These are phyloP conservation scores for Yamadazyma oceani DNA, from an alignment of 1,139 yeast species.

Conservation along the genomic window DNA sequence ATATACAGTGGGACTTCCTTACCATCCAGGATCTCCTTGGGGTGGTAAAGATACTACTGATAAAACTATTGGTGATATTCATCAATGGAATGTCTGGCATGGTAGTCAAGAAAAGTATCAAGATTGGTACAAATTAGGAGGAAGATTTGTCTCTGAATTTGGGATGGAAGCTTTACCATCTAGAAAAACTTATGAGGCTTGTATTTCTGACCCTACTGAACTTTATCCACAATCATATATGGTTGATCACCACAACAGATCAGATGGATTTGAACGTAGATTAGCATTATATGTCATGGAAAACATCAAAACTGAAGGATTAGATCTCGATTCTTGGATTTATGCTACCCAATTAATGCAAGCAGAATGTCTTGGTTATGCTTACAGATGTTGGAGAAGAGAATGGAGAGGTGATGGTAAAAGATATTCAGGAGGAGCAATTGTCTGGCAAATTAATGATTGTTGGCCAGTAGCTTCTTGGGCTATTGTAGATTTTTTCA, in stretches of 20 bases:
- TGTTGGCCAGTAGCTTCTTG: slow-evolving; percentile 54
- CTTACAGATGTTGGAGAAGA: slow-evolving; percentile 47
- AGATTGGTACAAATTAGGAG: slow-evolving; percentile 38
- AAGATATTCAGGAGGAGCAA: slow-evolving; percentile 39
- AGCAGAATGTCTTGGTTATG: slow-evolving; percentile 47
- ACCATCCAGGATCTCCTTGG: slow-evolving; percentile 47
- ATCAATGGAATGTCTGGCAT: slow-evolving; percentile 55
- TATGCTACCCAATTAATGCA: slow-evolving; percentile 52
- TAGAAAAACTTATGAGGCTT: slow-evolving; percentile 24
- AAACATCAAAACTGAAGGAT: slow-evolving; percentile 31
- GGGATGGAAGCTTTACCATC: slow-evolving; percentile 47
- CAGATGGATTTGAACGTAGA: slow-evolving; percentile 45
- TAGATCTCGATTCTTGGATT: slow-evolving; percentile 42
- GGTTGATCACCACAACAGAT: slow-evolving; percentile 43
- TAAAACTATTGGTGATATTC: slow-evolving; percentile 42
- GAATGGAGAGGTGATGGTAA: slow-evolving; percentile 39
- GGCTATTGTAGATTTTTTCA: slow-evolving; percentile 43
- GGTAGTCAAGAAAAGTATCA: slow-evolving; percentile 45
- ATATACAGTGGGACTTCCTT: slow-evolving; percentile 27
- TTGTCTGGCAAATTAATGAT: slow-evolving; percentile 54
- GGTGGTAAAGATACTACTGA: slow-evolving; percentile 35
- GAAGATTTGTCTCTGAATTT: slow-evolving; percentile 48
- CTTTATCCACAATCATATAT: slow-evolving; percentile 36
- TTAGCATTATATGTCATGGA: slow-evolving; percentile 46
- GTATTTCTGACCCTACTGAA: slow-evolving; percentile 32